Conservation (phyloP, 768 basidiomycete species). For the Termitomyces sp. region DNA sequence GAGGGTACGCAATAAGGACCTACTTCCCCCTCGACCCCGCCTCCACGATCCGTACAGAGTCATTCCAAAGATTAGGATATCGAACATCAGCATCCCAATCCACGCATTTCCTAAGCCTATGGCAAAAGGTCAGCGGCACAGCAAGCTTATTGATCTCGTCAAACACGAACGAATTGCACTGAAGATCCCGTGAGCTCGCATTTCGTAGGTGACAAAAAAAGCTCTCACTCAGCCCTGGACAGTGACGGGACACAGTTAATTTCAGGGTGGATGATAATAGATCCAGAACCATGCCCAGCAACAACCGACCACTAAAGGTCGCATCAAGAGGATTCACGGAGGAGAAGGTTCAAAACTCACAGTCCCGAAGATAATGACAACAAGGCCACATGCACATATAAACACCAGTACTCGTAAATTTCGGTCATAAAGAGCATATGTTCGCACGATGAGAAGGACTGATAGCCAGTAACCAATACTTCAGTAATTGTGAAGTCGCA, state of each 20-base stretch:
- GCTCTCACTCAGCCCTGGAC: slow-evolving; percentile 19
- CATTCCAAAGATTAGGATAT: slow-evolving; percentile 39
- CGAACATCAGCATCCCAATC: slow-evolving; percentile 39
- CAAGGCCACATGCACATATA: slow-evolving; percentile 25
- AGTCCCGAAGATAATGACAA: slow-evolving; percentile 29
- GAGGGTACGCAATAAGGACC: slow-evolving; percentile 31
- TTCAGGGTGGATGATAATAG: background rate
- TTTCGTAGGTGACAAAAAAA: background rate
- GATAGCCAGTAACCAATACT: background rate
- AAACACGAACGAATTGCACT: slow-evolving; percentile 21
- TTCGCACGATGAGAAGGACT: slow-evolving; percentile 40
- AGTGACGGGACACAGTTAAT: slow-evolving; percentile 26
- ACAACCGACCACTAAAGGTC: slow-evolving; percentile 24
- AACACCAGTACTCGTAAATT: slow-evolving; percentile 26
- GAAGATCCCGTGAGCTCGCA: background rate
- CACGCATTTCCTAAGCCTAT: slow-evolving; percentile 37
- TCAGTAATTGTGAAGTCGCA: background rate
- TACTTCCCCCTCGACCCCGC: slow-evolving; percentile 19
- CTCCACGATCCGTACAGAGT: slow-evolving; percentile 36
- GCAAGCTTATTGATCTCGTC: background rate
- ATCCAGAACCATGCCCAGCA: slow-evolving; percentile 3
- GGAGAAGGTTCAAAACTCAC: background rate
- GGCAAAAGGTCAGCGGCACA: background rate
- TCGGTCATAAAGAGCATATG: slow-evolving; percentile 41
- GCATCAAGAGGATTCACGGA: background rate